These are phyloP conservation scores for Senecio squalidus DNA, from an alignment of 140 eudicot genomes.

Conservation along the genomic window DNA sequence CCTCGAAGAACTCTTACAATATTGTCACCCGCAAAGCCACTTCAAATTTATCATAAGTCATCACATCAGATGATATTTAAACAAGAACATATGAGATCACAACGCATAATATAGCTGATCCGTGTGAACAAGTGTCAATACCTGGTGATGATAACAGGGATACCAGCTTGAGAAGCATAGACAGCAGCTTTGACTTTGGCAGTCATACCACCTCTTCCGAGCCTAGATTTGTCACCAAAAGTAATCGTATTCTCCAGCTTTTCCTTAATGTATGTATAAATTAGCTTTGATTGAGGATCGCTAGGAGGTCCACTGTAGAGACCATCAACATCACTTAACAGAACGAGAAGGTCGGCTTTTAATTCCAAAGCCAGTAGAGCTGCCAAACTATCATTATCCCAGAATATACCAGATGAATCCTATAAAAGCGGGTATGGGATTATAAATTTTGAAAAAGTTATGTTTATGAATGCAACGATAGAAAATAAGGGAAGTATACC, in stretches of 20 bases:
- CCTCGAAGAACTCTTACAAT: constrained; percentile 71
- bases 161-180: constrained; percentile 92
- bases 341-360: constrained; percentile 92
- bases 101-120: background rate
- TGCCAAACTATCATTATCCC: constrained; percentile 98
- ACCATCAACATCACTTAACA: constrained; percentile 97
- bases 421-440: constrained; percentile 5
- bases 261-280: constrained; percentile 78
- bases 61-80: constrained; percentile 8
- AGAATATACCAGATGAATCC: constrained; percentile 98
- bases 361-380: constrained; percentile 89
- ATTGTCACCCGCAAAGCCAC: constrained; percentile 86
- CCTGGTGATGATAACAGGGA: constrained; percentile 98
- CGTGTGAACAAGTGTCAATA: constrained; percentile 13
- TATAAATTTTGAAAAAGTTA: background rate
- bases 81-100: background rate
- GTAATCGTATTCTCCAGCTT: constrained; percentile 74
- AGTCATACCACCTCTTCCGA: constrained; percentile 99
- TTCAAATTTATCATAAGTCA: constrained; percentile 25
- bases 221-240: constrained; percentile 91
- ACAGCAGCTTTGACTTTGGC: constrained; percentile 99
- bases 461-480: background rate
- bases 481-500: constrained; percentile 37
- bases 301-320: constrained; percentile 96
- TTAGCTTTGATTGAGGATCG: constrained; percentile 80